Conservation (phyloP, 768 basidiomycete genomes). For the Boletus sensibilis region DNA sequence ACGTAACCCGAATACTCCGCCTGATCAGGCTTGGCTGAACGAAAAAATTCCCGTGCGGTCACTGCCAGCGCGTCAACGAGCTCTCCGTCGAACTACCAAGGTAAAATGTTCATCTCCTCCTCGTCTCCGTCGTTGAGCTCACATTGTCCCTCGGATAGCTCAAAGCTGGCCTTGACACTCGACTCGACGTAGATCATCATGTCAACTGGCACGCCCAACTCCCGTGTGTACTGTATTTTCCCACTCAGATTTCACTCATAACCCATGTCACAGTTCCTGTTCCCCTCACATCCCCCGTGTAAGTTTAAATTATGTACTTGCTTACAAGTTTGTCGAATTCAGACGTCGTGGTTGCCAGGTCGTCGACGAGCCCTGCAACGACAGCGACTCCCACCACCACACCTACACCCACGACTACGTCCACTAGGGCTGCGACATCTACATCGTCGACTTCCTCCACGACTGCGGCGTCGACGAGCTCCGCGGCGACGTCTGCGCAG, state of each 20-base stretch:
- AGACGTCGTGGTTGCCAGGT: neutral
- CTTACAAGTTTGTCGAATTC: neutral
- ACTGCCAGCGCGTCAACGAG: slow-evolving; percentile 8
- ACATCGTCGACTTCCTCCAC: neutral
- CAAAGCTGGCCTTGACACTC: slow-evolving; percentile 1
- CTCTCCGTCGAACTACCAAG: slow-evolving; percentile 1
- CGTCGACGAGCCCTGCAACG: neutral
- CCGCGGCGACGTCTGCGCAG: neutral
- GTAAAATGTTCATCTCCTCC: neutral
- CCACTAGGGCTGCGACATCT: neutral
- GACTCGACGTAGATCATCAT: slow-evolving; percentile 6
- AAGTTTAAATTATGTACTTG: neutral
- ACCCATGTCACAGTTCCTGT: neutral
- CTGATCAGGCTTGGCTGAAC: neutral
- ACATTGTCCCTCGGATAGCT: neutral
- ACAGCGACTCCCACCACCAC: neutral
- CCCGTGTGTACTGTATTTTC: slow-evolving; percentile 8
- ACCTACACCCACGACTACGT: slow-evolving; percentile 1
- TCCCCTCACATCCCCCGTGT: neutral
- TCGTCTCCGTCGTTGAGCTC: neutral
- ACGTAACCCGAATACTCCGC: slow-evolving; percentile 18
- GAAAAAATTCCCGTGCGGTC: slow-evolving; percentile 26
- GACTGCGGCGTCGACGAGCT: neutral
- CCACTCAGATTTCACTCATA: neutral
- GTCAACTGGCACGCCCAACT: neutral